A percentile compares a stretch with the other conserved stretches of the same genome.
Evolutionary conservation across 2,329 filamentous ascomycete genomes (phyloP).

Genomic region (Alternaria rosae): DNA sequence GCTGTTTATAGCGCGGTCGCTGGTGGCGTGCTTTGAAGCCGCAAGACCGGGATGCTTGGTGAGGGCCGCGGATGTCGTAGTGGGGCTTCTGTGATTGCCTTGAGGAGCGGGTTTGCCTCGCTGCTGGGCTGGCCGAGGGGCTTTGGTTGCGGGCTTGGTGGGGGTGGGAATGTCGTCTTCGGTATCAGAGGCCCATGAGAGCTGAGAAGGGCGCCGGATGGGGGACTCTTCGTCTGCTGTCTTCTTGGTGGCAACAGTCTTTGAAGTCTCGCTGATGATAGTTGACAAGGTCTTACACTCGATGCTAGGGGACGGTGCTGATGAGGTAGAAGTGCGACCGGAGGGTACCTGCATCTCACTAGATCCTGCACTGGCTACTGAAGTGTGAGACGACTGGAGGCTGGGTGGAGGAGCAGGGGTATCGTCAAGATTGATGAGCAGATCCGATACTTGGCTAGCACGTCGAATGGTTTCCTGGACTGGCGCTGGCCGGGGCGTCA

Average conservation of each 20-base stretch:
- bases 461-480: neutral
- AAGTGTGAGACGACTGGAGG: conserved; percentile 1
- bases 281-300: neutral
- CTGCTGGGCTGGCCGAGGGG: neutral
- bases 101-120: neutral
- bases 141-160: neutral
- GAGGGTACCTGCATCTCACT: neutral
- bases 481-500: neutral
- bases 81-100: too few species aligned
- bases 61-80: neutral
- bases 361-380: neutral
- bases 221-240: neutral
- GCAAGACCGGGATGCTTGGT: neutral
- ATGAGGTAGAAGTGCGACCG: neutral
- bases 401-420: conserved; percentile 1
- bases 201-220: conserved; percentile 17
- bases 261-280: neutral
- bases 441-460: neutral
- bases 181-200: conserved; percentile 13
- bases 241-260: neutral
- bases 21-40: neutral
- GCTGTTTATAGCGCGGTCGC: neutral
- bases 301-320: neutral
- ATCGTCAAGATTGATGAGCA: conserved; percentile 22
- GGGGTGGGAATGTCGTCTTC: neutral